Evolutionary conservation across 345 rosid genomes (phyloP).

Genomic region (Citrus hindsii): DNA sequence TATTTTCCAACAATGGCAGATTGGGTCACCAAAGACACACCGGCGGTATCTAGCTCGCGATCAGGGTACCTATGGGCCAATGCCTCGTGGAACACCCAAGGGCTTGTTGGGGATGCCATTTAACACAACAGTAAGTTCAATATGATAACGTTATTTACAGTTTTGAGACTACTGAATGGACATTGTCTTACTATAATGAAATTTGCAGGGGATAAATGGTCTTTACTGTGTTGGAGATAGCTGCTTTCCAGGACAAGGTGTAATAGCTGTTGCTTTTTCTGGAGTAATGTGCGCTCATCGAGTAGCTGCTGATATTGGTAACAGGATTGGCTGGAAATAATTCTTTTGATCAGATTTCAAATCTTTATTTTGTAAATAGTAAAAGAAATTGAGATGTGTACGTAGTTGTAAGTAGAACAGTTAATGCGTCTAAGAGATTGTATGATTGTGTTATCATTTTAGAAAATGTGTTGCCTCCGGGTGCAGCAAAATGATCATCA

Average conservation of each 20-base stretch:
- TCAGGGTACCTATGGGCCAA: slow-evolving; percentile 89
- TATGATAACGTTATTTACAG: not conserved
- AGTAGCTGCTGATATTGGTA: slow-evolving; percentile 96
- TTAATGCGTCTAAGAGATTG: not conserved
- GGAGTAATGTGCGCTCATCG: slow-evolving; percentile 98
- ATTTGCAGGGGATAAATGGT: slow-evolving; percentile 63
- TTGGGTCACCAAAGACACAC: slow-evolving; percentile 92
- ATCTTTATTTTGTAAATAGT: slow-evolving; percentile 1
- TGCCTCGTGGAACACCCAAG: slow-evolving; percentile 83
- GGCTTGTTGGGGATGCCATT: slow-evolving; percentile 97
- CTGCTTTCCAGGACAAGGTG: slow-evolving; percentile 99
- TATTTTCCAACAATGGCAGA: slow-evolving; percentile 33
- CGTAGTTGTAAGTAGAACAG: not conserved
- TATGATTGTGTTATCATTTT: not conserved
- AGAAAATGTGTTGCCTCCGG: not conserved
- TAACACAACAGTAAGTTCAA: slow-evolving; percentile 71
- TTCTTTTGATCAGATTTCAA: not conserved
- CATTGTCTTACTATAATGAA: slow-evolving; percentile 14
- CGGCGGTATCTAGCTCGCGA: slow-evolving; percentile 80
- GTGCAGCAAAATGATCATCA: not conserved
- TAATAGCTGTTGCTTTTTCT: slow-evolving; percentile 94
- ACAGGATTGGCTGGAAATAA: slow-evolving; percentile 15
- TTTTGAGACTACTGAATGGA: slow-evolving; percentile 3
- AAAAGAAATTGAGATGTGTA: not conserved
- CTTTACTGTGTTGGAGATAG: slow-evolving; percentile 97